phyloP scores from a whole-genome alignment of 1,284 basidiomycete species.

The Phellinidium pouzarii region DNA sequence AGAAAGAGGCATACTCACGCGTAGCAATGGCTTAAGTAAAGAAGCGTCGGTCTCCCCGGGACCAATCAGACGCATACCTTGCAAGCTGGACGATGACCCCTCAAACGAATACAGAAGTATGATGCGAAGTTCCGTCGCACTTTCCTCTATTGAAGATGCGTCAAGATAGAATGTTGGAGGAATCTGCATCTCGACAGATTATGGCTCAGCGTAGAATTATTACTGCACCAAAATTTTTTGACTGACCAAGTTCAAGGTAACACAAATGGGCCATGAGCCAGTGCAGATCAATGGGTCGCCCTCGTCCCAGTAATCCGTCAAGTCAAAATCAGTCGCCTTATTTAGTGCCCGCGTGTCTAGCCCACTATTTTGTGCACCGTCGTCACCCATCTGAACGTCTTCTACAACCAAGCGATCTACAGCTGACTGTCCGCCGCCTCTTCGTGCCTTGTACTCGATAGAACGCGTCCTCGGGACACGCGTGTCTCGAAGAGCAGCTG shows the following conservation, averaged over 20 bases:
- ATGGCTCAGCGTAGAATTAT: background rate
- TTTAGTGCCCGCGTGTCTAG: conserved; percentile 48
- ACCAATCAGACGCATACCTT: conserved; percentile 58
- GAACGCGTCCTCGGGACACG: conserved; percentile 65
- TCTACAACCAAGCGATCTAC: conserved; percentile 36
- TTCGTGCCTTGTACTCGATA: conserved; percentile 47
- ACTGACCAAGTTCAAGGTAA: conserved; percentile 70
- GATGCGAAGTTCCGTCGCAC: conserved; percentile 46
- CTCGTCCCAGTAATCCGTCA: conserved; percentile 80
- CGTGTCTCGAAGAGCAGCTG: conserved; percentile 73
- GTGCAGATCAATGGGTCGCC: conserved; percentile 50
- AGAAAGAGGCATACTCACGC: conserved; percentile 33
- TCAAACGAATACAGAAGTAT: conserved; percentile 56
- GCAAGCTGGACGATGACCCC: conserved; percentile 33
- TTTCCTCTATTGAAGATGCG: conserved; percentile 60
- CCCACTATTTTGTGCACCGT: conserved; percentile 32
- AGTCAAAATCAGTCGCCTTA: conserved; percentile 68
- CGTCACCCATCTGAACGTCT: conserved; percentile 41
- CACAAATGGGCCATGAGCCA: conserved; percentile 63
- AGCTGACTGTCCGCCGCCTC: conserved; percentile 22
- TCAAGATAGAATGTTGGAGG: conserved; percentile 59
- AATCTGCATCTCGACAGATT: conserved; percentile 31
- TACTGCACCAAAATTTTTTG: background rate
- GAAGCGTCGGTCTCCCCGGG: conserved; percentile 42
- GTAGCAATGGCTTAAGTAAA: conserved; percentile 43